These are phyloP conservation scores for Erythrobasidium yunnanense DNA, from an alignment of 768 basidiomycete genomes.

Conservation along the genomic window DNA sequence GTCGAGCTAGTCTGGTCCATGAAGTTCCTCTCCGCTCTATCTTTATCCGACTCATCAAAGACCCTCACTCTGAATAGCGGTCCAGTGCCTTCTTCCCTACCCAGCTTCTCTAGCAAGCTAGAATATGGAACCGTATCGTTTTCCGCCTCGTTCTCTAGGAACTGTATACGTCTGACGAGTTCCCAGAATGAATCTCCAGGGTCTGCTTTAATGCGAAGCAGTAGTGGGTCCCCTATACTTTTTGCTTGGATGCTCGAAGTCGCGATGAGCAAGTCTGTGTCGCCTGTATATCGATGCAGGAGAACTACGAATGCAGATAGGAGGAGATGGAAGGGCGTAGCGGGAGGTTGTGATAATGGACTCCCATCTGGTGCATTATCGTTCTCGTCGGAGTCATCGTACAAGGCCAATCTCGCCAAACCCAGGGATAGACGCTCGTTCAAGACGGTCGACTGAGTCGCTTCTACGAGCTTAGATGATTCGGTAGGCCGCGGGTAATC, in stretches of 20 bases:
- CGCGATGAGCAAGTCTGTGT: slow-evolving; percentile 83
- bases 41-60: slow-evolving; percentile 75
- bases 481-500: slow-evolving; percentile 76
- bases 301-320: slow-evolving; percentile 84
- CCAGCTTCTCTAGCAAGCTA: slow-evolving; percentile 51
- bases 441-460: slow-evolving; percentile 61
- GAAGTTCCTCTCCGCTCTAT: slow-evolving; percentile 54
- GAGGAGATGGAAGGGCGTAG: slow-evolving; percentile 82
- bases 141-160: slow-evolving; percentile 70
- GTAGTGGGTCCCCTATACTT: slow-evolving; percentile 65
- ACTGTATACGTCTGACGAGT: slow-evolving; percentile 72
- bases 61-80: slow-evolving; percentile 84
- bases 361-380: slow-evolving; percentile 44
- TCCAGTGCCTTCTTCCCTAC: slow-evolving; percentile 46
- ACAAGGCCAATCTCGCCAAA: slow-evolving; percentile 41
- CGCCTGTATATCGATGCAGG: slow-evolving; percentile 87
- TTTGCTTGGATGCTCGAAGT: slow-evolving; percentile 57
- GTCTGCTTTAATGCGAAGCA: slow-evolving; percentile 71
- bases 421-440: slow-evolving; percentile 61
- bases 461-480: slow-evolving; percentile 68
- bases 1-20: slow-evolving; percentile 68
- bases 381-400: slow-evolving; percentile 49
- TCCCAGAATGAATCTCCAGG: slow-evolving; percentile 81
- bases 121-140: slow-evolving; percentile 72
- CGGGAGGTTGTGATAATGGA: slow-evolving; percentile 35